Percentiles rank a stretch among this genome's conserved stretches.
These are phyloP conservation scores for Penicillium hordei DNA, from an alignment of 2,329 filamentous ascomycete genomes.

Conservation along the genomic window DNA sequence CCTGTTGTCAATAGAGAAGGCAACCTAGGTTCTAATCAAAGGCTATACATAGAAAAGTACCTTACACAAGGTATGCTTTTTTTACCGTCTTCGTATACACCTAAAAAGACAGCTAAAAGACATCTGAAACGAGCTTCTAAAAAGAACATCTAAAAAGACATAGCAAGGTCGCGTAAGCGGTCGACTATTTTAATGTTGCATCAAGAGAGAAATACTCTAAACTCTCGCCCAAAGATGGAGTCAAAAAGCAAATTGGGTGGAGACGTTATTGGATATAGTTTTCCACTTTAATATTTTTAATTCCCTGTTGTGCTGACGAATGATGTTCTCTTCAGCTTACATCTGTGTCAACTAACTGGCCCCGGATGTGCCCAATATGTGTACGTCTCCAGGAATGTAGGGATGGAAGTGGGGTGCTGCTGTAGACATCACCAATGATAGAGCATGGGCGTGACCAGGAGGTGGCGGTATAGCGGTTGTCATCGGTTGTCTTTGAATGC, in stretches of 20 bases:
- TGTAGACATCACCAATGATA: not conserved
- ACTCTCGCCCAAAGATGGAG: slow-evolving; percentile 9
- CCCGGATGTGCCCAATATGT: not conserved
- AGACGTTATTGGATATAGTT: not conserved
- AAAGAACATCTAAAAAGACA: too few species aligned
- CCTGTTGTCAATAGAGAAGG: slow-evolving; percentile 1
- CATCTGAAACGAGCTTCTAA: too few species aligned
- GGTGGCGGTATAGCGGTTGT: not conserved
- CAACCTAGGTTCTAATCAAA: slow-evolving; percentile 3
- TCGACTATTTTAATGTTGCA: slow-evolving; percentile 8
- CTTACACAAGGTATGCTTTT: too few species aligned
- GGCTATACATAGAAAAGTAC: too few species aligned
- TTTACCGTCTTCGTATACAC: too few species aligned
- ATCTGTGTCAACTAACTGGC: not conserved
- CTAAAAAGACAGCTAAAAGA: too few species aligned
- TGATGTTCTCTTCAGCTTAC: not conserved
- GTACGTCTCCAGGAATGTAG: slow-evolving; percentile 3
- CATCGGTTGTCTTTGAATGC: not conserved
- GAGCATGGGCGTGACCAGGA: not conserved
- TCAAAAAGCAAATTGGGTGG: not conserved
- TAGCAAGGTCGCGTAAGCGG: too few species aligned
- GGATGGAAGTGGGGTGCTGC: not conserved
- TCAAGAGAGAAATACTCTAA: slow-evolving; percentile 8
- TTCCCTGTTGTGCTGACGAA: slow-evolving; percentile 4
- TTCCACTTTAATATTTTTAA: slow-evolving; percentile 7